Percentiles rank a stretch among this genome's conserved stretches.
These are phyloP conservation scores for Panaeolus cyanescens DNA, from an alignment of 768 basidiomycete species.

Conservation along the genomic window DNA sequence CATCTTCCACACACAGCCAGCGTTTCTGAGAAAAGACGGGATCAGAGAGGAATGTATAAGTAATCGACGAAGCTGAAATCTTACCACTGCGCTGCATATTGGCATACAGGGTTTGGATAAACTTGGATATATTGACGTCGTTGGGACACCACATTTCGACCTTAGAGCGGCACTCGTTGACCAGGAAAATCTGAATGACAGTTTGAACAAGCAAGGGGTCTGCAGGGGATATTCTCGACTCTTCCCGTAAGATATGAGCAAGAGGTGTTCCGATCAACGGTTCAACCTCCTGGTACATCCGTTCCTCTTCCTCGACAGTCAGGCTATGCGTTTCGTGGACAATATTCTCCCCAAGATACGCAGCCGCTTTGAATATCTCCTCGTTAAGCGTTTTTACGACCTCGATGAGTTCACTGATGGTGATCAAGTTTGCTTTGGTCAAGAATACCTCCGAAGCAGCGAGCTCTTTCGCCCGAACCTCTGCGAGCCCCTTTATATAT, in stretches of 20 bases:
- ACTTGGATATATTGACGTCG: not conserved
- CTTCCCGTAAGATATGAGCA: slow-evolving; percentile 3
- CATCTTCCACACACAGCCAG: slow-evolving; percentile 25
- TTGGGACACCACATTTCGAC: slow-evolving; percentile 15
- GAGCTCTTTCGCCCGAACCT: slow-evolving; percentile 42
- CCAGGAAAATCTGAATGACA: slow-evolving; percentile 13
- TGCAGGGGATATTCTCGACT: not conserved
- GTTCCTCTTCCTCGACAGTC: slow-evolving; percentile 35
- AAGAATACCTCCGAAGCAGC: slow-evolving; percentile 47
- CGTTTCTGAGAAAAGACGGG: slow-evolving; percentile 14
- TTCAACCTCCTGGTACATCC: not conserved
- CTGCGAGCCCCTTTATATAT: slow-evolving; percentile 19
- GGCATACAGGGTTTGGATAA: slow-evolving; percentile 11
- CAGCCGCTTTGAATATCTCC: slow-evolving; percentile 49
- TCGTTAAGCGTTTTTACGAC: slow-evolving; percentile 48
- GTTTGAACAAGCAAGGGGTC: slow-evolving; percentile 20
- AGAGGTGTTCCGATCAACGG: slow-evolving; percentile 12
- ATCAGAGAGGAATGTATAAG: not conserved
- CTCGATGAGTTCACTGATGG: slow-evolving; percentile 42
- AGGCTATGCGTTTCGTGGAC: slow-evolving; percentile 42
- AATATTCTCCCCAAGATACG: slow-evolving; percentile 47
- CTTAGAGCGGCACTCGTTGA: slow-evolving; percentile 9
- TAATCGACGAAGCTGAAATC: not conserved
- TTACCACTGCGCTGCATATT: slow-evolving; percentile 19
- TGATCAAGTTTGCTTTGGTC: slow-evolving; percentile 41